phyloP scores from a whole-genome alignment of 2,329 filamentous ascomycete genomes.

The Aspergillus brasiliensis region DNA sequence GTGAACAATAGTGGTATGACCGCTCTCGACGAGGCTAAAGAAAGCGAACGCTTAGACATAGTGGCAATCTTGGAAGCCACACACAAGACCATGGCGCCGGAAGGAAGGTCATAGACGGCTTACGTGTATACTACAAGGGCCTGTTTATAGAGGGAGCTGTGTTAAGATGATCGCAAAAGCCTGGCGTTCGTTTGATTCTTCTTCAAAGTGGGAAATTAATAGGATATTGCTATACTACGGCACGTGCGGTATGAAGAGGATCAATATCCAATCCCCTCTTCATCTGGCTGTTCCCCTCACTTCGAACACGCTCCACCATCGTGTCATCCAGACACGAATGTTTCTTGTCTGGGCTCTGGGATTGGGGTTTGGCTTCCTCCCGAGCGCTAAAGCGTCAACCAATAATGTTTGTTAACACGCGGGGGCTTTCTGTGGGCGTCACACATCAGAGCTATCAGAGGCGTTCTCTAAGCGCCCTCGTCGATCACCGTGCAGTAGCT shows the following conservation, averaged over 20 bases:
- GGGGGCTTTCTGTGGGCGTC: not conserved
- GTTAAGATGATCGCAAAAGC: too few species aligned
- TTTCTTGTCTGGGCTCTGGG: not conserved
- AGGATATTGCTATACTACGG: not conserved
- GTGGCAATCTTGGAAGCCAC: slow-evolving; percentile 9
- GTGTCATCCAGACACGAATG: not conserved
- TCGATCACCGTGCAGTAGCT: slow-evolving; percentile 16
- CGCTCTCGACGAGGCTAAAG: slow-evolving; percentile 13
- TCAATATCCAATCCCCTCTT: not conserved
- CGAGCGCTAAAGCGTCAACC: slow-evolving; percentile 10
- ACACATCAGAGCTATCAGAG: slow-evolving; percentile 6
- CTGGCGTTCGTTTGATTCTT: not conserved
- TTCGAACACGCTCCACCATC: not conserved
- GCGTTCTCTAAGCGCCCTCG: slow-evolving; percentile 19
- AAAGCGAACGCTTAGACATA: not conserved
- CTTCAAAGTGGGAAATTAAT: not conserved
- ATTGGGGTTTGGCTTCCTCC: not conserved
- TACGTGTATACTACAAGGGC: too few species aligned
- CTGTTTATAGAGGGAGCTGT: too few species aligned
- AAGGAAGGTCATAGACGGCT: not conserved
- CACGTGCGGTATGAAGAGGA: not conserved
- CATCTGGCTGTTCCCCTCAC: not conserved
- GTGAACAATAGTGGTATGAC: not conserved
- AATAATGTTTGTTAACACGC: slow-evolving; percentile 1
- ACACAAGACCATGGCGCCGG: not conserved